Base-by-base conservation (phyloP, 2,329 filamentous ascomycete species). In the Xylariomycetidae sp. region DNA sequence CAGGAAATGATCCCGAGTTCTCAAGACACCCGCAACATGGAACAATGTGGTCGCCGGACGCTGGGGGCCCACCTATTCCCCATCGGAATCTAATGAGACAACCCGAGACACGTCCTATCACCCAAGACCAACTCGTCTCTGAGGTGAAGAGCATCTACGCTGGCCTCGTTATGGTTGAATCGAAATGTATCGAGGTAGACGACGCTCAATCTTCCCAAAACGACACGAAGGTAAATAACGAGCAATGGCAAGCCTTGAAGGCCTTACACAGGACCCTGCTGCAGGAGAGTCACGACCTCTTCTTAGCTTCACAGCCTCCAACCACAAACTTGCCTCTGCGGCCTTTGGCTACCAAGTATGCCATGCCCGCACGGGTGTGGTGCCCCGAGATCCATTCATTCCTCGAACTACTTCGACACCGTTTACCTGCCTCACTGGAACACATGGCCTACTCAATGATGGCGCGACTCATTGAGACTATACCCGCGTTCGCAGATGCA, bases 391-490 rank as follows among this genome's bases (percentile, higher is more conserved):
- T 95, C 3, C 86, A 92, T 50, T 79, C 77, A 0, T 90, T 90
- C 38, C 66, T 94, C 0, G 85, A 93, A 45, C 57, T 93, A 1
- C 57, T 93, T 0, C 68, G 85, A 0, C 77, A 85, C 41, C 73
- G 80, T 2, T 63, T 95, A 0, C 89, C 89, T 0, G 70, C 69
- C 0, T 87, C 83, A 2, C 61, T 87, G 1, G 88, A 95, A 29
- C 83, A 92, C 32, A 95, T 95, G 87, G 82, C 88, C 0, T 95
- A 95, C 43, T 82, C 82, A 3, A 92, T 93, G 76, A 86, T 95
- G 74, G 82, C 85, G 0, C 59, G 95, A 0, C 60, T 95, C 0
- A 83, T 87, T 39, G 89, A 95, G 49, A 93, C 85, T 0, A 85
- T 95, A 0, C 79, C 84, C 0, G 69, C 74, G 0, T 95, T 93